Conservation (phyloP, 768 basidiomycete genomes). For the Cantharellus anzutake region DNA sequence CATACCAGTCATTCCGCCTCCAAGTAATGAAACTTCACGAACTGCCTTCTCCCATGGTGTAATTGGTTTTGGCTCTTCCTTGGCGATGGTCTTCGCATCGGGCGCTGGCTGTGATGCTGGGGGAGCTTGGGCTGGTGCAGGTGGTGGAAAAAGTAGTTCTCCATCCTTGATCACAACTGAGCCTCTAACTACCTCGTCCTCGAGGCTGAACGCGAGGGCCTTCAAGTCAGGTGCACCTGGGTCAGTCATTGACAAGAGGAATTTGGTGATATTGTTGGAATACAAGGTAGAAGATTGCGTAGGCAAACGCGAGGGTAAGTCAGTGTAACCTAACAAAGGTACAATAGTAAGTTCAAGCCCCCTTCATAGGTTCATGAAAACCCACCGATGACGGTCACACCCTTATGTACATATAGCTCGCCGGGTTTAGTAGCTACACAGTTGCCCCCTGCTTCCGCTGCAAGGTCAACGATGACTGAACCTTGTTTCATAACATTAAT, state of each 20-base stretch:
- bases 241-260: conserved; percentile 47
- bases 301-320: conserved; percentile 71
- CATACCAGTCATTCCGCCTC: conserved; percentile 54
- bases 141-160: conserved; percentile 38
- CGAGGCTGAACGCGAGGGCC: conserved; percentile 46
- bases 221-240: conserved; percentile 25
- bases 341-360: not conserved
- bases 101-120: conserved; percentile 19
- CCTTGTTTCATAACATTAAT: conserved; percentile 84
- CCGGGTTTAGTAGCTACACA: conserved; percentile 70
- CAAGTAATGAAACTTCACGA: conserved; percentile 53
- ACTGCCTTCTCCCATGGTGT: conserved; percentile 76
- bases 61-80: conserved; percentile 31
- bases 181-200: conserved; percentile 72
- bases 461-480: conserved; percentile 72
- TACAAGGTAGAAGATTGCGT: conserved; percentile 81
- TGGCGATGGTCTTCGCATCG: not conserved
- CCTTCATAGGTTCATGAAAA: conserved; percentile 2
- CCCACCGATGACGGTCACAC: conserved; percentile 68
- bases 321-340: conserved; percentile 43
- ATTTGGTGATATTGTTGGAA: conserved; percentile 83
- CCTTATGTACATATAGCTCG: conserved; percentile 38
- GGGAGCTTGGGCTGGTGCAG: conserved; percentile 36
- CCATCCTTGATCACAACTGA: conserved; percentile 59
- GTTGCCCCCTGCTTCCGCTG: conserved; percentile 81